These are phyloP conservation scores for Galeopsis tetrahit DNA, from an alignment of 257 asterid genomes.

Conservation along the genomic window DNA sequence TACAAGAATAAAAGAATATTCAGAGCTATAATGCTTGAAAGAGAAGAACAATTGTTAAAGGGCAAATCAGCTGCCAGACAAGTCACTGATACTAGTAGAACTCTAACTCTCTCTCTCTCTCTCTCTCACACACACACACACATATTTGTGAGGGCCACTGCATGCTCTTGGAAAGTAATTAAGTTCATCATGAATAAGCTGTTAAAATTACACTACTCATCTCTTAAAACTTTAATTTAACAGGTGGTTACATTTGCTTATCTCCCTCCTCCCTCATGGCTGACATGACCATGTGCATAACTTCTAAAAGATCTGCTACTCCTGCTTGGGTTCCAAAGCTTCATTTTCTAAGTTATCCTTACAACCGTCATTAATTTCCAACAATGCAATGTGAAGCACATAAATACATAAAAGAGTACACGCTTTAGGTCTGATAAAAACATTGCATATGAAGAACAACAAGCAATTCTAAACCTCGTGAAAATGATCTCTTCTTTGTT, in stretches of 20 bases:
- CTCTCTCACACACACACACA: neutral
- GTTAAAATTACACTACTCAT: neutral
- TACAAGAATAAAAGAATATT: constrained; percentile 2
- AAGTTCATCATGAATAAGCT: neutral
- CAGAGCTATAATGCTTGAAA: constrained; percentile 15
- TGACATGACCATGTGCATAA: constrained; percentile 7
- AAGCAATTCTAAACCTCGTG: no score
- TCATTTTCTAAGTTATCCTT: no score
- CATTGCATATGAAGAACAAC: no score
- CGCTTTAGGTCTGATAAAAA: no score
- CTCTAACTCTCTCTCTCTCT: neutral
- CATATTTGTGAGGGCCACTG: neutral
- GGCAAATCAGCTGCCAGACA: neutral
- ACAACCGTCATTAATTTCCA: no score
- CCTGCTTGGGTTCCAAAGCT: neutral
- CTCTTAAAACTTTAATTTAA: neutral
- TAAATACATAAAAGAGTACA: no score
- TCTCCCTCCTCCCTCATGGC: constrained; percentile 2
- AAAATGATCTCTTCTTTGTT: no score
- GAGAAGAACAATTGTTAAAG: neutral
- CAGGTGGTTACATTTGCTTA: constrained; percentile 5
- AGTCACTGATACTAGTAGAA: neutral
- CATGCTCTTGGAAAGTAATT: constrained; percentile 2
- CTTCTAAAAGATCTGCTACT: constrained; percentile 7
- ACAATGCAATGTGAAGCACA: no score